Conservation (phyloP, 495 filamentous ascomycete species). For the Neurospora sp. region DNA sequence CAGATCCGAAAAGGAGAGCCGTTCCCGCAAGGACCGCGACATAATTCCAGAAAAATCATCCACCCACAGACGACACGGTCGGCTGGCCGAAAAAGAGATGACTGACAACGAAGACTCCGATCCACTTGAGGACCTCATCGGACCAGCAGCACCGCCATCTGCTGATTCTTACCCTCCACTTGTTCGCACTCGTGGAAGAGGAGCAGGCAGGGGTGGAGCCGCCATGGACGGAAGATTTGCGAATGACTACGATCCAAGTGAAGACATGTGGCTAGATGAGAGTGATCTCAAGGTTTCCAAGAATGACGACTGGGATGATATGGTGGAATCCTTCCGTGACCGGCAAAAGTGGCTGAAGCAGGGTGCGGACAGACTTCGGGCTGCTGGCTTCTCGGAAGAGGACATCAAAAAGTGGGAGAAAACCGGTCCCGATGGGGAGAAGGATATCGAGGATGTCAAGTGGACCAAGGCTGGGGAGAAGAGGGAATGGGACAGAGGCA, state of each 20-base stretch:
- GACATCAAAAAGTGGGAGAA: conserved; percentile 73
- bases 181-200: conserved; percentile 66
- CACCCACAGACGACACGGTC: conserved; percentile 10
- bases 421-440: conserved; percentile 34
- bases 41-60: conserved; percentile 3
- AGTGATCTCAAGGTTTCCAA: background rate
- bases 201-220: conserved; percentile 43
- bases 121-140: conserved; percentile 68
- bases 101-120: conserved; percentile 51
- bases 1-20: conserved; percentile 9
- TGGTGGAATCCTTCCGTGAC: conserved; percentile 73
- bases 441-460: conserved; percentile 57
- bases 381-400: conserved; percentile 70
- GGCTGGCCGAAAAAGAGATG: conserved; percentile 9
- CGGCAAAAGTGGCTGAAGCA: conserved; percentile 69
- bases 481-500: conserved; percentile 70
- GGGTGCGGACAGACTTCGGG: conserved; percentile 66
- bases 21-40: background rate
- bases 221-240: conserved; percentile 77
- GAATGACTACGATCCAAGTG: conserved; percentile 62
- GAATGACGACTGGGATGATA: conserved; percentile 72
- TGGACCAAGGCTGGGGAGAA: conserved; percentile 73
- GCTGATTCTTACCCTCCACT: conserved; percentile 25
- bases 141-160: conserved; percentile 55
- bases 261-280: conserved; percentile 55